A percentile compares a stretch with the other conserved stretches of the same genome.
Evolutionary conservation across 257 asterid species (phyloP).

Genomic region (Misopates orontium): DNA sequence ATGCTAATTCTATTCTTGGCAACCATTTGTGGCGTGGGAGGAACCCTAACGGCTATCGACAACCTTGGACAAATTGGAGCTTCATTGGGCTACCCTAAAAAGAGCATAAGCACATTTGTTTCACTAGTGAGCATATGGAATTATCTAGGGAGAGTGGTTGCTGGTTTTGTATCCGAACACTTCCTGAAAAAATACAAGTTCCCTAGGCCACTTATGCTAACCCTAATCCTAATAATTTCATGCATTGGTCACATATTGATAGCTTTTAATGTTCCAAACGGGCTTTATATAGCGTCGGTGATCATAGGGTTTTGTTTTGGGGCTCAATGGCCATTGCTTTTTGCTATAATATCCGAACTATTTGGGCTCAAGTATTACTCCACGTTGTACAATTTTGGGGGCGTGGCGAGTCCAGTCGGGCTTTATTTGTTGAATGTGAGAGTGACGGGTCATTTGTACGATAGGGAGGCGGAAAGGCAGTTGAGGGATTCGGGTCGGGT

Average conservation of each 20-base stretch:
- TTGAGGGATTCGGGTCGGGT: constrained; percentile 34
- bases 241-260: constrained; percentile 56
- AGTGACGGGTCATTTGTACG: constrained; percentile 45
- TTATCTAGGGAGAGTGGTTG: constrained; percentile 48
- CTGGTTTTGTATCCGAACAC: constrained; percentile 53
- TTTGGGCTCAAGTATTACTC: constrained; percentile 61
- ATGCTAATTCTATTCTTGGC: constrained; percentile 46
- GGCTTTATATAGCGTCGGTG: constrained; percentile 48
- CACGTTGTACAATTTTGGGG: constrained; percentile 49
- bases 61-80: constrained; percentile 51
- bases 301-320: constrained; percentile 62
- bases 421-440: constrained; percentile 51
- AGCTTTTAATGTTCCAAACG: constrained; percentile 47
- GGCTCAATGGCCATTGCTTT: constrained; percentile 56
- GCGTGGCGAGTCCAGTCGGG: constrained; percentile 60
- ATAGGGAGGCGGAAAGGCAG: constrained; percentile 35
- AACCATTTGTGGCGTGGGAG: constrained; percentile 50
- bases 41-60: constrained; percentile 57
- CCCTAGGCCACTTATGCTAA: constrained; percentile 59
- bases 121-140: constrained; percentile 64
- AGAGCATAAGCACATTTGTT: constrained; percentile 52
- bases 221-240: constrained; percentile 37
- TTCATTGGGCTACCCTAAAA: constrained; percentile 47
- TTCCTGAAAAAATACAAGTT: constrained; percentile 43
- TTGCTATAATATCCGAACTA: constrained; percentile 54